Percentiles rank a stretch among this genome's conserved stretches.
phyloP scores from a whole-genome alignment of 225 moss, liverwort and hornwort genomes.

The Physcomitrium patens region DNA sequence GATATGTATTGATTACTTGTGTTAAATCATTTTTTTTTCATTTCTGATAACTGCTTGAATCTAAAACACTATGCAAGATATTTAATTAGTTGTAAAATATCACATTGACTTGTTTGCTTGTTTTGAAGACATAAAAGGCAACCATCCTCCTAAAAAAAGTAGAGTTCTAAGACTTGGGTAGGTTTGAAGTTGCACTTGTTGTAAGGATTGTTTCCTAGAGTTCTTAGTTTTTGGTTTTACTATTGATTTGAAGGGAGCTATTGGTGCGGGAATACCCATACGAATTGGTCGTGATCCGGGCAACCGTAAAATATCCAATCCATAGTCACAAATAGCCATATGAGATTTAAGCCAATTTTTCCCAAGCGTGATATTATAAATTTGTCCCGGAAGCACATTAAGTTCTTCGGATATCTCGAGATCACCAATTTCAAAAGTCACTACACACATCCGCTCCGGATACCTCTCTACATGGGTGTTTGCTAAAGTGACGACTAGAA shows the following conservation, averaged over 20 bases:
- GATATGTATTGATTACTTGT: too few relatives aligned
- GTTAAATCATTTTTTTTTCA: too few relatives aligned
- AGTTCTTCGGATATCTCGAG: constrained; percentile 45
- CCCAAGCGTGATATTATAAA: constrained; percentile 56
- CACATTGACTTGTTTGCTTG: neutral
- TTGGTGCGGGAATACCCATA: constrained; percentile 39
- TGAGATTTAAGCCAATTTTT: constrained; percentile 65
- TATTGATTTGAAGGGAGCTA: constrained; percentile 26
- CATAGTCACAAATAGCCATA: constrained; percentile 67
- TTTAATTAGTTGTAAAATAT: too few relatives aligned
- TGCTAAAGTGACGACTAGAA: constrained; percentile 59
- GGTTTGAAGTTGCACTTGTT: neutral
- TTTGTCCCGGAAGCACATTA: constrained; percentile 59
- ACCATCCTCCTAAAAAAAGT: constrained; percentile 38
- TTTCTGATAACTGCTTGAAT: too few relatives aligned
- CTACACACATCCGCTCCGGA: constrained; percentile 46
- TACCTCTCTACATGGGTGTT: constrained; percentile 63
- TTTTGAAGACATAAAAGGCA: constrained; percentile 24
- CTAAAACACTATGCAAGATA: neutral
- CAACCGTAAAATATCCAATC: constrained; percentile 54
- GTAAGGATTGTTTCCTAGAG: constrained; percentile 27
- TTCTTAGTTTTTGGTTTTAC: constrained; percentile 31
- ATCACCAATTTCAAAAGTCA: constrained; percentile 55
- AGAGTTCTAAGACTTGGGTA: constrained; percentile 44
- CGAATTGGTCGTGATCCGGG: constrained; percentile 51